Conservation (phyloP, 805 yeast species). For the Ogataea trehaloabstinens region DNA sequence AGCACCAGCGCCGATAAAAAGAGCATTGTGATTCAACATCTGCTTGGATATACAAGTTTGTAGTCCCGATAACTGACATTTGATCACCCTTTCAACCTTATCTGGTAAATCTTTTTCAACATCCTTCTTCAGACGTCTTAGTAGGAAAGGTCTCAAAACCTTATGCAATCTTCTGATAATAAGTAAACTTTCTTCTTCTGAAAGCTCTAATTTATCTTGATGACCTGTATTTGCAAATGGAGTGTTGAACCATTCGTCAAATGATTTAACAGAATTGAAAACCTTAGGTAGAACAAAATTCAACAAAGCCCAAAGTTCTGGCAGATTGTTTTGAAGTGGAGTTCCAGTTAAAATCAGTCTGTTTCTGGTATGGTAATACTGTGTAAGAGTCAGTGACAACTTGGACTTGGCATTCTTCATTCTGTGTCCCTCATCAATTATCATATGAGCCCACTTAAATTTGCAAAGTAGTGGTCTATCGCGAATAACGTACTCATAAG, state of each 20-base stretch:
- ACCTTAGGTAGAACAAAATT: conserved; percentile 81
- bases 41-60: conserved; percentile 72
- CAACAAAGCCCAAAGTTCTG: conserved; percentile 82
- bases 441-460: conserved; percentile 80
- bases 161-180: conserved; percentile 83
- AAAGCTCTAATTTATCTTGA: conserved; percentile 74
- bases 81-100: conserved; percentile 78
- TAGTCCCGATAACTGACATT: conserved; percentile 72
- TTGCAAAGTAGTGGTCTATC: conserved; percentile 70
- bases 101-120: conserved; percentile 86
- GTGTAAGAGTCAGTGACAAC: conserved; percentile 66
- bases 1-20: conserved; percentile 61
- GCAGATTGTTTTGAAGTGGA: conserved; percentile 80
- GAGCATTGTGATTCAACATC: conserved; percentile 67
- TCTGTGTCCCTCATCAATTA: conserved; percentile 88
- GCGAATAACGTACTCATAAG: conserved; percentile 77
- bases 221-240: conserved; percentile 85
- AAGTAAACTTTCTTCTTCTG: conserved; percentile 83
- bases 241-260: conserved; percentile 88
- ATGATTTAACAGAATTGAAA: conserved; percentile 81
- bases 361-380: conserved; percentile 70
- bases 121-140: conserved; percentile 82
- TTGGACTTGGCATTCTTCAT: conserved; percentile 80
- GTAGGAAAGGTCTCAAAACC: conserved; percentile 78
- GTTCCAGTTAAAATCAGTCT: conserved; percentile 85